These are phyloP conservation scores for Botrytis byssoidea DNA, from an alignment of 2,329 filamentous ascomycete genomes.

Conservation along the genomic window DNA sequence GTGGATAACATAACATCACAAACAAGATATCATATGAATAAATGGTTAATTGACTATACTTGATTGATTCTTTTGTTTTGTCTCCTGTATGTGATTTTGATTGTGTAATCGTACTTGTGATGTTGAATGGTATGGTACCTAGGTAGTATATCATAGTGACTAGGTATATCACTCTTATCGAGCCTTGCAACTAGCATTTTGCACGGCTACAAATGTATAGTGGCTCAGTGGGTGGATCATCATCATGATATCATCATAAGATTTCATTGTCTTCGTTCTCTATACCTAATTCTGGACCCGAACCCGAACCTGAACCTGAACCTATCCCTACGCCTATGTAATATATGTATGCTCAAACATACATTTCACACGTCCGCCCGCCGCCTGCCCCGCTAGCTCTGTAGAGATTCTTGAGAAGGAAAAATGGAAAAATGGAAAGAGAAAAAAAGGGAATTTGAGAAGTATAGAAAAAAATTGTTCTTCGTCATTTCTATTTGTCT, in stretches of 20 bases:
- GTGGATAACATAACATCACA: slow-evolving; percentile 9
- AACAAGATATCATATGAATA: slow-evolving; percentile 12
- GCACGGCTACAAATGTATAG: neutral
- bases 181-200: neutral
- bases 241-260: neutral
- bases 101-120: neutral
- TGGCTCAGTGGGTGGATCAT: no score
- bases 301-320: no score
- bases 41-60: slow-evolving; percentile 4
- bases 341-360: neutral
- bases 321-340: neutral
- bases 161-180: neutral
- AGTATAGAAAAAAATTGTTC: neutral
- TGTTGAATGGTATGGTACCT: neutral
- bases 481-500: neutral
- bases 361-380: no score
- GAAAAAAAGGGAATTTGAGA: no score
- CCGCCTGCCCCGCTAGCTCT: no score
- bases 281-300: neutral
- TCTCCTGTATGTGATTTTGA: neutral
- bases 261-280: neutral
- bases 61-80: neutral
- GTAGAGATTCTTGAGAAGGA: neutral
- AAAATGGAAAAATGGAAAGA: no score
- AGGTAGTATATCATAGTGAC: neutral